Evolutionary conservation across 768 basidiomycete genomes (phyloP), one percentile per base, ranked within the genome.

Genomic region (Omphalotus guepiniiformis): DNA sequence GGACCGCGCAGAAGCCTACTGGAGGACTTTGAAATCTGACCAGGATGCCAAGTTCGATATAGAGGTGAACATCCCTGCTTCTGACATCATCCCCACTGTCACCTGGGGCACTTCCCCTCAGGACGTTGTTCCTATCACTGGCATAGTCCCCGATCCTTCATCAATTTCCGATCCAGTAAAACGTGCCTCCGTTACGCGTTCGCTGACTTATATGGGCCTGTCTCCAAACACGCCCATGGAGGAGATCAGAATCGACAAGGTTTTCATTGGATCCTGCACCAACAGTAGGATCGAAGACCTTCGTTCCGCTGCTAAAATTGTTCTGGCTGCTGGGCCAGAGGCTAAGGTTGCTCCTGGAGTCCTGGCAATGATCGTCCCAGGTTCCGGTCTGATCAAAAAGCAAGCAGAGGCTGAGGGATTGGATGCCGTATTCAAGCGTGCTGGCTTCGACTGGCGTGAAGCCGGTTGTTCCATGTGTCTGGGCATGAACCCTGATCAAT

Each of bases 401-500:
- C 92, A 94, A 57, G 89, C 92, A 16, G 91, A 94, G 68, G 83
- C 82, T 16, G 92, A 95, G 59, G 91, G 91, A 21, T 72, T 95
- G 50, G 90, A 93, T 57, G 74, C 75, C 46, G 73, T 94, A 55
- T 91, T 95, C 74, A 88, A 83, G 62, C 84, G 86, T 36, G 92
- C 92, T 28, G 92, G 92, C 26, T 95, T 93, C 59, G 92, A 95
- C 59, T 94, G 92, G 92, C 79, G 92, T 42, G 92, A 95, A 66
- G 92, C 92, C 26, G 92, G 92, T 27, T 95, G 92, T 62, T 95
- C 92, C 13, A 95, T 95, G 92, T 95, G 92, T 68, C 66, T 95
- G 55, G 92, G 91, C 34, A 95, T 95, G 92, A 95, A 95, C 66
- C 88, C 91, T 11, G 92, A 95, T 66, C 89, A 93, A 59, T 72